phyloP scores from a whole-genome alignment of 345 rosid genomes.

The Fremontodendron californicum region DNA sequence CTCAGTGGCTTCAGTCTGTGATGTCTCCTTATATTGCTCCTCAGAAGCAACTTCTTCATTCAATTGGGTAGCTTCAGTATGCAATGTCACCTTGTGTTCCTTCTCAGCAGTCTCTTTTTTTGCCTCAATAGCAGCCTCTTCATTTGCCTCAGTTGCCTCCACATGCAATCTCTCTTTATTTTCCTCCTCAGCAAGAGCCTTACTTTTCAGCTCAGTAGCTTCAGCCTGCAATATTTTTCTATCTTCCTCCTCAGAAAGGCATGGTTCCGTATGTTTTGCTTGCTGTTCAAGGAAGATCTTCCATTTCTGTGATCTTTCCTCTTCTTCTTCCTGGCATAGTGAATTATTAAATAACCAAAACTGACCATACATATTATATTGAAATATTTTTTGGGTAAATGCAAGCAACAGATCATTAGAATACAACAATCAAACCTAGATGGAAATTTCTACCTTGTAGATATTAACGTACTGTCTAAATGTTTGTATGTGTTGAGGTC shows the following conservation, averaged over 20 bases:
- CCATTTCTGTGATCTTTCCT: constrained; percentile 77
- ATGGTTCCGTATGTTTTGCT: constrained; percentile 15
- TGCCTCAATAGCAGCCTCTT: constrained; percentile 5
- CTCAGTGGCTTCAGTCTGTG: constrained; percentile 21
- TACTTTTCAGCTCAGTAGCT: neutral
- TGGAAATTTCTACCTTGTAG: constrained; percentile 48
- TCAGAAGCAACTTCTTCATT: constrained; percentile 23
- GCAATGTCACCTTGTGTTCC: constrained; percentile 30
- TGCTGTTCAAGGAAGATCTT: constrained; percentile 59
- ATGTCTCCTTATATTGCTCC: constrained; percentile 19
- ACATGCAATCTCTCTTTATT: constrained; percentile 27
- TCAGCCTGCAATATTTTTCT: neutral
- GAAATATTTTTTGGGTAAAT: neutral
- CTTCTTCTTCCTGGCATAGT: constrained; percentile 77
- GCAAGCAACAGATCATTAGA: neutral
- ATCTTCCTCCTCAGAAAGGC: constrained; percentile 4
- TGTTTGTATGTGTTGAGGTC: constrained; percentile 89
- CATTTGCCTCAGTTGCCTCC: constrained; percentile 23
- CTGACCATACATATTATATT: constrained; percentile 2
- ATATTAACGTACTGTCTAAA: constrained; percentile 64
- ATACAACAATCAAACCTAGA: neutral
- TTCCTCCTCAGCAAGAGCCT: constrained; percentile 19
- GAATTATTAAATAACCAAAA: constrained; percentile 22
- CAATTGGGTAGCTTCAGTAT: constrained; percentile 30
- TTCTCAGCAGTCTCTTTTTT: constrained; percentile 23